Evolutionary conservation across 345 rosid genomes (phyloP), one percentile per base, ranked within the genome.

Genomic region (Eucalyptus shirleyi): DNA sequence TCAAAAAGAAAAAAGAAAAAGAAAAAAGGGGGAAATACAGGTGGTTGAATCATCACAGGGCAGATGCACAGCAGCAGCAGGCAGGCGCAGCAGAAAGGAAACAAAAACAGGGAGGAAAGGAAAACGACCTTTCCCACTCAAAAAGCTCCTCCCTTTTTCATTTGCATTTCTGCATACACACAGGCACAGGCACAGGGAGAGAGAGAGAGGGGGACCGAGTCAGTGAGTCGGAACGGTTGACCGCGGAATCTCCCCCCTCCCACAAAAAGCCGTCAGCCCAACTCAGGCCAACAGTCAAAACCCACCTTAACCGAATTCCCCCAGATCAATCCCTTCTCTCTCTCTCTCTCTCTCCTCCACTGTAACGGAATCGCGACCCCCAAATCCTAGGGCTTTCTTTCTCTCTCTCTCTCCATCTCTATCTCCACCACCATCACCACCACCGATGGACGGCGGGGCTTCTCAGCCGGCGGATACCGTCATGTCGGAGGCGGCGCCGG

Each of bases 401-500:
- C 5, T 77, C 30, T 72, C 17, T 62, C 15, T 26, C 15, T 23
- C 26, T 53, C 28, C 0, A 26, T 51, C 51, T 51, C 55, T 3
- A 7, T 7, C 56, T 10, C 24, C 9, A 49, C 16, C 50, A 50
- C 6, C 50, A 60, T 6, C 67, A 28, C 69, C 11, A 12, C 32
- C 69, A 28, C 2, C 67, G n/a, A 95, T 93, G 91, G 95, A 93
- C 86, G 96, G 92, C 55, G 92, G 90, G n/a, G 92, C 87, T 69
- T 50, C 93, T 86, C 94, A 91, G 90, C 91, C 93, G 86, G 93
- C 94, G 72, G 99, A 98, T 90, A 91, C 98, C 18, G 99, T 94
- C 91, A 97, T 97, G 99, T 88, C 93, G 80, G 99, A 97, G 50
- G 98, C 93, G 85, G 87, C 89, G 89, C 90, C 87, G 45, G 90